Evolutionary conservation across 495 filamentous ascomycete genomes (phyloP), one percentile per base, ranked within the genome.

Genomic region (Neurospora sp.): DNA sequence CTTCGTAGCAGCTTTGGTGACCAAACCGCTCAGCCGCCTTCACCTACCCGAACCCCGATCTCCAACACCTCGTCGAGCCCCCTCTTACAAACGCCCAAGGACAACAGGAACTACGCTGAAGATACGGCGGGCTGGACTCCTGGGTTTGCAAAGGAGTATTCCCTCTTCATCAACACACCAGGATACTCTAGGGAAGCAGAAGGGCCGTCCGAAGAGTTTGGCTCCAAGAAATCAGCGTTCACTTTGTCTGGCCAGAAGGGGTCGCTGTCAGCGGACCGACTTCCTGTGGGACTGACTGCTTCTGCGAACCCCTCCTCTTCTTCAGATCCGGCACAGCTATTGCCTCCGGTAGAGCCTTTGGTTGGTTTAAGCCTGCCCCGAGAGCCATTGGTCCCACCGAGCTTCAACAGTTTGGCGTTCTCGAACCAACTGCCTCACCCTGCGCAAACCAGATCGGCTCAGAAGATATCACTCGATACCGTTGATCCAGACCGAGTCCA

Each of bases 11-110:
- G 91, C 88, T 92, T 92, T 89, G 91, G 86, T 87, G 89, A 91
- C 86, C 88, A 89, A 81, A 89, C 89, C 87, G 90, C 89, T 86
- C 89, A 91, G 85, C 91, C 92, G 80, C 90, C 90, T 71, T 93
- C 92, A 72, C 92, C 92, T 31, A 91, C 89, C 78, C 90, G 88
- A 81, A 93, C 91, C 54, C 91, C 92, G 74, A 92, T 86, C 34
- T 90, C 90, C 69, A 78, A 86, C 72, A 82, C 84, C 43, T 90
- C 92, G 69, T 88, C 88, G 76, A 89, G 86, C 76, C 84, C 86
- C 43, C 82, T 88, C 71, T 91, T 93, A 79, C 88, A 90, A 73
- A 93, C 91, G 17, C 90, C 91, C 24, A 91, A 90, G 79, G 79
- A 78, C 70, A 83, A 81, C 75, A 81, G 81, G 72, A 82, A 78